Evolutionary conservation across 2,329 filamentous ascomycete genomes (phyloP).

Genomic region (Colletotrichum plurivorum): DNA sequence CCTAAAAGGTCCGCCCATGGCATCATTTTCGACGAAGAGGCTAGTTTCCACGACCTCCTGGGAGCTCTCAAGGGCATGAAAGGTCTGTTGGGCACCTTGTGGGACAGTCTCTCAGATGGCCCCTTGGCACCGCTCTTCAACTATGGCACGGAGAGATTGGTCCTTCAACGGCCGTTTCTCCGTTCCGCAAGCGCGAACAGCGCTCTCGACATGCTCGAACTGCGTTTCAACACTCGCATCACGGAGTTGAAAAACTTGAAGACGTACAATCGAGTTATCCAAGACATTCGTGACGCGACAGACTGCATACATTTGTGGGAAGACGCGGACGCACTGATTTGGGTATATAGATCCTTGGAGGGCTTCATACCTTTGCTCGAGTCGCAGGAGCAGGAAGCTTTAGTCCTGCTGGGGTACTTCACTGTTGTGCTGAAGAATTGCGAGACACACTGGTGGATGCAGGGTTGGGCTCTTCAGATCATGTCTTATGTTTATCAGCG

Average conservation of each 20-base stretch:
- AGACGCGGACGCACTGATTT: slow-evolving; percentile 12
- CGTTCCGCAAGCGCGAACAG: not conserved
- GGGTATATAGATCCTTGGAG: slow-evolving; percentile 25
- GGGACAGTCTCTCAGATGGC: not conserved
- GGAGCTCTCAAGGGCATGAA: slow-evolving; percentile 13
- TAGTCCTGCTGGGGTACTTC: slow-evolving; percentile 22
- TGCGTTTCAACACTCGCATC: not conserved
- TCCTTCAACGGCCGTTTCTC: not conserved
- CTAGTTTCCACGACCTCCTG: slow-evolving; percentile 4
- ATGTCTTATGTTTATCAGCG: slow-evolving; percentile 19
- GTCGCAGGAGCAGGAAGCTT: slow-evolving; percentile 1
- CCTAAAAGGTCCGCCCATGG: slow-evolving; percentile 1
- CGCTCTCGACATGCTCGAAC: slow-evolving; percentile 4
- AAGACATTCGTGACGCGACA: slow-evolving; percentile 2
- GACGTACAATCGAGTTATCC: not conserved
- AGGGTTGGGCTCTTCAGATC: slow-evolving; percentile 25
- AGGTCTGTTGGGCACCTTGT: not conserved
- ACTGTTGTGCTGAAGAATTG: slow-evolving; percentile 18
- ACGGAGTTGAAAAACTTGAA: not conserved
- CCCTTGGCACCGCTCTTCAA: slow-evolving; percentile 15
- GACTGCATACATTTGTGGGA: slow-evolving; percentile 14
- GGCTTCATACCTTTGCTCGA: slow-evolving; percentile 5
- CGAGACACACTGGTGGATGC: slow-evolving; percentile 30
- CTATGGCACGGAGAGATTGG: not conserved
- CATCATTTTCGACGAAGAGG: slow-evolving; percentile 8